Percentiles rank a stretch among this genome's conserved stretches.
These are phyloP conservation scores for Porpolomopsis calyptriformis DNA, from an alignment of 768 basidiomycete genomes.

Conservation along the genomic window DNA sequence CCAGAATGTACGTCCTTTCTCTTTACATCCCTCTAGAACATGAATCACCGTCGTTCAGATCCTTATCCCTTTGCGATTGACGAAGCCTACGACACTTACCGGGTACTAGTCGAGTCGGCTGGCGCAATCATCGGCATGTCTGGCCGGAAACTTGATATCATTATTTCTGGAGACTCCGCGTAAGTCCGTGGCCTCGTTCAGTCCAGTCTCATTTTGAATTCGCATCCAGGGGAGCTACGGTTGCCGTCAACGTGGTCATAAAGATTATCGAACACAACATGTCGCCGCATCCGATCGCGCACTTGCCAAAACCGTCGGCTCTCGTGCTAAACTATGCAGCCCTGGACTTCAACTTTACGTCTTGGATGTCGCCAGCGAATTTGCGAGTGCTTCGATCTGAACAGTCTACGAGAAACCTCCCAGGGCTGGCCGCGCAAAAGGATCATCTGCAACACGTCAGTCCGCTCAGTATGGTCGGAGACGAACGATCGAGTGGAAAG, in stretches of 20 bases:
- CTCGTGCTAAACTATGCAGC: conserved; percentile 86
- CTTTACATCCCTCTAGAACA: background rate
- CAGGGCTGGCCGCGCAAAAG: conserved; percentile 67
- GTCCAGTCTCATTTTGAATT: conserved; percentile 9
- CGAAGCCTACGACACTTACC: conserved; percentile 87
- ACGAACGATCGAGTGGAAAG: conserved; percentile 36
- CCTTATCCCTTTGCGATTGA: conserved; percentile 96
- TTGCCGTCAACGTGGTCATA: conserved; percentile 76
- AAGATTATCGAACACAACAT: conserved; percentile 66
- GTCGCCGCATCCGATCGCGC: conserved; percentile 23
- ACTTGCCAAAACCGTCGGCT: conserved; percentile 64
- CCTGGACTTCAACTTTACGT: conserved; percentile 95
- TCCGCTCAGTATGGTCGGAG: conserved; percentile 85
- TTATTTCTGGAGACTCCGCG: conserved; percentile 96
- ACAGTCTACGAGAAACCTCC: conserved; percentile 73
- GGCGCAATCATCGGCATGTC: conserved; percentile 83
- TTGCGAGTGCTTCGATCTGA: conserved; percentile 78
- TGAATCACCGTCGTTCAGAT: conserved; percentile 36
- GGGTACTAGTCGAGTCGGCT: conserved; percentile 65
- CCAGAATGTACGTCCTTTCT: conserved; percentile 65
- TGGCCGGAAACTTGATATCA: conserved; percentile 64
- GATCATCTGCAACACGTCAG: conserved; percentile 84
- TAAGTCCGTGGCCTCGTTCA: conserved; percentile 32
- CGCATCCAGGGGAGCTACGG: conserved; percentile 65
- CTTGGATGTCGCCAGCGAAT: conserved; percentile 87